phyloP scores from a whole-genome alignment of 352 stramenopile species.

The Phytopythium kandeliae region DNA sequence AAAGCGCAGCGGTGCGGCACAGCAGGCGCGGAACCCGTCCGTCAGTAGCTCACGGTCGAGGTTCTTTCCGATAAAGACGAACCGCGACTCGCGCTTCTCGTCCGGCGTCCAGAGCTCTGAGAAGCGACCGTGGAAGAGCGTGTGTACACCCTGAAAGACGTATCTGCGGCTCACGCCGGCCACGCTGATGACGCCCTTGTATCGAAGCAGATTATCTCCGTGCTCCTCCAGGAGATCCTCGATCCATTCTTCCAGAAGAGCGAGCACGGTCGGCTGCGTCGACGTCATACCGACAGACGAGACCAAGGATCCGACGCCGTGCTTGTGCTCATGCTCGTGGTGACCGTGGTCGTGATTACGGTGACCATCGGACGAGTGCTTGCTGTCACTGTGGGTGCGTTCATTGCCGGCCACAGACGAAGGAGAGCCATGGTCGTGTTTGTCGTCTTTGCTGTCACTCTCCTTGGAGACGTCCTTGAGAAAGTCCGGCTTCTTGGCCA shows the following conservation, averaged over 20 bases:
- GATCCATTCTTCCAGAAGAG: constrained; percentile 95
- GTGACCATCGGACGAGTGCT: constrained; percentile 1
- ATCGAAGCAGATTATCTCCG: constrained; percentile 90
- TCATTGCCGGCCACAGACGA: background rate
- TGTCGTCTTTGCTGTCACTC: constrained; percentile 4
- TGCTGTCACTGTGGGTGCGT: constrained; percentile 1
- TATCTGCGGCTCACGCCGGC: constrained; percentile 91
- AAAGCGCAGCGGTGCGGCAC: constrained; percentile 30
- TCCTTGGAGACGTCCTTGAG: constrained; percentile 22
- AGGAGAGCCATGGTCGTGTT: background rate
- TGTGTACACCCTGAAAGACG: constrained; percentile 95
- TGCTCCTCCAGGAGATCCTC: constrained; percentile 88
- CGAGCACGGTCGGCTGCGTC: constrained; percentile 68
- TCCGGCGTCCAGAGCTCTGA: constrained; percentile 75
- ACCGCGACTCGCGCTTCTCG: constrained; percentile 84
- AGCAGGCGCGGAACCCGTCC: constrained; percentile 36
- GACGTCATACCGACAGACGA: constrained; percentile 34
- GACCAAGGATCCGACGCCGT: constrained; percentile 34
- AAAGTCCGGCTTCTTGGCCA: constrained; percentile 47
- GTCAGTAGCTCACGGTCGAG: constrained; percentile 62
- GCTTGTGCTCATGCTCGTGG: constrained; percentile 22
- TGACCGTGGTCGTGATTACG: constrained; percentile 3
- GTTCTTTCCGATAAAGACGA: constrained; percentile 95
- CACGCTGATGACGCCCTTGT: constrained; percentile 93
- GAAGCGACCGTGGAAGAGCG: constrained; percentile 93